A percentile compares a stretch with the other conserved stretches of the same genome.
phyloP scores from a whole-genome alignment of 305 asterid species.

The Solanum aculeatissimum region DNA sequence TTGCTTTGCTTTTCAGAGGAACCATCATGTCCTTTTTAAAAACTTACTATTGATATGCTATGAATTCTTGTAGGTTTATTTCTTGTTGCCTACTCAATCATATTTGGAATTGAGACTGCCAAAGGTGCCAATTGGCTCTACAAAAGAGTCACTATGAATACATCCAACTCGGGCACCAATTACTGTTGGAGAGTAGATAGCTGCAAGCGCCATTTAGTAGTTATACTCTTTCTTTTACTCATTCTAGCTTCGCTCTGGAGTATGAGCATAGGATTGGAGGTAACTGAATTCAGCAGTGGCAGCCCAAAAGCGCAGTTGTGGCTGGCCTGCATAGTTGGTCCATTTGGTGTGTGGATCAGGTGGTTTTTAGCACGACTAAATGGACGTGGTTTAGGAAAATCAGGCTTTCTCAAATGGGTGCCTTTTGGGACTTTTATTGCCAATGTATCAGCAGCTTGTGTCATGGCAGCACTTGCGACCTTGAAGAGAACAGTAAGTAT shows the following conservation, averaged over 20 bases:
- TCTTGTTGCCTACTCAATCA: slow-evolving; percentile 52
- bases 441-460: slow-evolving; percentile 68
- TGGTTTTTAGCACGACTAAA: slow-evolving; percentile 77
- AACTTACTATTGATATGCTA: not conserved
- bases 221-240: slow-evolving; percentile 23
- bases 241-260: slow-evolving; percentile 45
- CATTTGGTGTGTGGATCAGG: slow-evolving; percentile 84
- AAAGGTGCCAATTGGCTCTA: slow-evolving; percentile 41
- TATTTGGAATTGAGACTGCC: slow-evolving; percentile 68
- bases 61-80: slow-evolving; percentile 42
- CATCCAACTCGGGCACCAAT: not conserved
- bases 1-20: not conserved
- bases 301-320: slow-evolving; percentile 42
- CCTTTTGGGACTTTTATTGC: slow-evolving; percentile 93
- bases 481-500: slow-evolving; percentile 46
- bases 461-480: slow-evolving; percentile 77
- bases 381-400: slow-evolving; percentile 64
- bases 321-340: slow-evolving; percentile 77
- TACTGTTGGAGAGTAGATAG: slow-evolving; percentile 13
- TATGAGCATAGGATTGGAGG: slow-evolving; percentile 25
- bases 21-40: not conserved
- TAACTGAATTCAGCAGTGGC: slow-evolving; percentile 30
- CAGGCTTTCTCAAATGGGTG: slow-evolving; percentile 47
- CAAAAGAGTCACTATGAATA: slow-evolving; percentile 1
- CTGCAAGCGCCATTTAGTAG: slow-evolving; percentile 11